phyloP scores from a whole-genome alignment of 768 basidiomycete genomes.

The Wakefieldia striispora region DNA sequence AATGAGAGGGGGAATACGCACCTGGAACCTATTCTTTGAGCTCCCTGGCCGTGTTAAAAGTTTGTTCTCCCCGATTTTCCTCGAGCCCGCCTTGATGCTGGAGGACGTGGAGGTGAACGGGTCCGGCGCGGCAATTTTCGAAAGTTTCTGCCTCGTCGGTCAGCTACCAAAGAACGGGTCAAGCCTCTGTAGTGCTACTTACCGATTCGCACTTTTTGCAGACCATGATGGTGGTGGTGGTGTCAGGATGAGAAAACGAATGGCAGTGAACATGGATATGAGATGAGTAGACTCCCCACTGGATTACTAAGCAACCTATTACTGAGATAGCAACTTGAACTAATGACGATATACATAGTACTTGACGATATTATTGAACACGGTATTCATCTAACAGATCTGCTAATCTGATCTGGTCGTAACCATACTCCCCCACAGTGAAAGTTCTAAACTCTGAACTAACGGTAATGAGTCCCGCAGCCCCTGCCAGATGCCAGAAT shows the following conservation, averaged over 20 bases:
- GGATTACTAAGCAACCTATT: constrained; percentile 24
- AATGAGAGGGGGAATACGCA: constrained; percentile 33
- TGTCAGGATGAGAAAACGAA: background rate
- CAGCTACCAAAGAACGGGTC: background rate
- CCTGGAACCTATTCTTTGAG: constrained; percentile 78
- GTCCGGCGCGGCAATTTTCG: constrained; percentile 86
- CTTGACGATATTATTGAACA: background rate
- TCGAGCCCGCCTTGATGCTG: constrained; percentile 75
- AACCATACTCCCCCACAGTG: background rate
- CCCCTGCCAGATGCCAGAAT: background rate
- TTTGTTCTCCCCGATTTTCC: constrained; percentile 86
- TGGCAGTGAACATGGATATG: constrained; percentile 6
- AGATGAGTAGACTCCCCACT: background rate
- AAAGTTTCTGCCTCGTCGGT: constrained; percentile 64
- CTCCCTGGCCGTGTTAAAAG: constrained; percentile 66
- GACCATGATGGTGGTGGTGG: constrained; percentile 56
- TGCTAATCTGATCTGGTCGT: background rate
- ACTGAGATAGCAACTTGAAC: too few relatives aligned
- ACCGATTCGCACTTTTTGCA: constrained; percentile 86
- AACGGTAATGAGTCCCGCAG: constrained; percentile 3
- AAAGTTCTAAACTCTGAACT: background rate
- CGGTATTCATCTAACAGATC: background rate
- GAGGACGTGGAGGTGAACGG: constrained; percentile 73
- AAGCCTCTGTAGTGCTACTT: constrained; percentile 23
- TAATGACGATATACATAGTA: too few relatives aligned